Evolutionary conservation across 2,329 filamentous ascomycete genomes (phyloP), one percentile per base, ranked within the genome.

Genomic region (Apiospora malaysiana): DNA sequence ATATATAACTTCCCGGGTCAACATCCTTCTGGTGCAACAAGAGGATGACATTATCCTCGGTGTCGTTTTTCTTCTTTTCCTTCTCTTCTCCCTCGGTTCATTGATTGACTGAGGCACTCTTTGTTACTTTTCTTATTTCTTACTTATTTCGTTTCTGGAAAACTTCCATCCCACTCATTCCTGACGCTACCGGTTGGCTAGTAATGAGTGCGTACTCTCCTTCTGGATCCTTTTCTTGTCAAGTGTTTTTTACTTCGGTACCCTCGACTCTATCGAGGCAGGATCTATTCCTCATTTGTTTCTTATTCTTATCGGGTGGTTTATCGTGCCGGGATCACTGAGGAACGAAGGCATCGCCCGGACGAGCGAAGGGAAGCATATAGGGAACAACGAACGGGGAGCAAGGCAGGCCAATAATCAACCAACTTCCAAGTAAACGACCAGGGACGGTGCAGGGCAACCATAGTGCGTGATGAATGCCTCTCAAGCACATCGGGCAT

Each of bases 211-310:
- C n/a, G 8, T 8, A 37, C 21, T 23, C 32, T 3, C n/a, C 27
- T 40, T 40, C 32, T n/a, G n/a, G 5, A 63, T 2, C 23, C 14
- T 63, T 63, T 40, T 23, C 27, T 63, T 40, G 18, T 40, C 32
- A 37, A n/a, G 0, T 10, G 14, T 40, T 8, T 10, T 40, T 63
- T 63, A 32, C 12, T n/a, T 40, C 56, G 56, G 56, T 63, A n/a
- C 40, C 56, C 56, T 63, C 56, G 37, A 63, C 56, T 32, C 27
- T 63, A 63, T 63, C 56, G 56, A 40, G 56, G 56, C 56, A 40
- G 56, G 56, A 14, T 40, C 21, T 63, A 21, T 63, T 63, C 3
- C 56, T 40, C 1, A 63, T 63, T 63, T 63, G 18, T 63, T 63
- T 63, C 32, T 18, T 63, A 40, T 63, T 63, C 27, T 63, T 63